Conservation (phyloP, 164 flowering plant genomes). For the Dillenia suffruticosa region DNA sequence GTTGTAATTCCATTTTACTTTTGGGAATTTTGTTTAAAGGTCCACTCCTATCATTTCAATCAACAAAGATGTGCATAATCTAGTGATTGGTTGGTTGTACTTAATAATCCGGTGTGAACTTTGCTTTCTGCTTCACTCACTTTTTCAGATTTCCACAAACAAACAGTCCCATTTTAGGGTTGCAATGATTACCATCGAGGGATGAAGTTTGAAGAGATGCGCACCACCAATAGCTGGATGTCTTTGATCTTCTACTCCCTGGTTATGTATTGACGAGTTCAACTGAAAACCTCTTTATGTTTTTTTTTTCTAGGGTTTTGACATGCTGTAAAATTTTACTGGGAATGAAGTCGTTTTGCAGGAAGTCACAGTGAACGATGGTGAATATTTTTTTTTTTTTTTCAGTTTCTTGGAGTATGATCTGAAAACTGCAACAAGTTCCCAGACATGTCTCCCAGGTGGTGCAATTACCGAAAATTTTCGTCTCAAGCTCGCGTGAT, state of each 20-base stretch:
- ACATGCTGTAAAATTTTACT: background rate
- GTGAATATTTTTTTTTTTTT: background rate
- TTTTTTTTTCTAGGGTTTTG: background rate
- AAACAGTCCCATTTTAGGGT: too few species aligned
- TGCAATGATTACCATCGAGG: too few species aligned
- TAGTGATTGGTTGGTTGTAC: too few species aligned
- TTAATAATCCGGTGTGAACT: too few species aligned
- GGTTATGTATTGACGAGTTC: background rate
- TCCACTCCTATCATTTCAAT: too few species aligned
- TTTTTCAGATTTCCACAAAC: too few species aligned
- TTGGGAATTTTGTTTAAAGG: background rate
- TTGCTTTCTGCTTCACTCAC: too few species aligned
- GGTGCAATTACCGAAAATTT: conserved; percentile 10
- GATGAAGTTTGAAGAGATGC: too few species aligned
- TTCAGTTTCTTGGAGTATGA: conserved; percentile 23
- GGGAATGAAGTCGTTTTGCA: background rate
- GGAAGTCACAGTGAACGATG: background rate
- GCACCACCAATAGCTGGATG: too few species aligned
- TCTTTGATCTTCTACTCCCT: background rate
- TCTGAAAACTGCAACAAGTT: conserved; percentile 31
- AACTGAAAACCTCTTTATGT: background rate
- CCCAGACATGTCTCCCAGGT: conserved; percentile 32
- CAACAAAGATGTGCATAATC: too few species aligned
- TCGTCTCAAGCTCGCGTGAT: too few species aligned
- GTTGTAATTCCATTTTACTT: background rate